Evolutionary conservation across 208 protist genomes (phyloP).

Genomic region (Herpetomonas samuelpessoai): DNA sequence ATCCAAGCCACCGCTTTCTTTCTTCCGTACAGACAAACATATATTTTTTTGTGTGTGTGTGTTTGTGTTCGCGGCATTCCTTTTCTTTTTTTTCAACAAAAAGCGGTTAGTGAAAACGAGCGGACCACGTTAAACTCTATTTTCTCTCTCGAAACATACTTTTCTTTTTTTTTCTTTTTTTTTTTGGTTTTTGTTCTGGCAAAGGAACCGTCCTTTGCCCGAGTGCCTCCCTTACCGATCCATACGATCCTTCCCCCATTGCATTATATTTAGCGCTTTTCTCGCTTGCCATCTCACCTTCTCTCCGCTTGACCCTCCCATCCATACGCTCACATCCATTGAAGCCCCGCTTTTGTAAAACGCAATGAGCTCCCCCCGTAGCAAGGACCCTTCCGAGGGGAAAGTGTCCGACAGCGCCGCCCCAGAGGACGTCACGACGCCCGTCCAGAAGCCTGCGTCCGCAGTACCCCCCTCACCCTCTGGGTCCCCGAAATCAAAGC

Average conservation of each 20-base stretch:
- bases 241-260: no score
- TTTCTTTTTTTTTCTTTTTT: conserved; percentile 12
- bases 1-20: no score
- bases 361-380: not conserved
- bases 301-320: not conserved
- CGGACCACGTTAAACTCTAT: not conserved
- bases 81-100: conserved; percentile 17
- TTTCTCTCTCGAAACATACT: conserved; percentile 4
- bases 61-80: conserved; percentile 4
- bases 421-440: no score
- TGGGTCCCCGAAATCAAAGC: conserved; percentile 2
- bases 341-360: not conserved
- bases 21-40: not conserved
- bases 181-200: conserved; percentile 2
- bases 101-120: no score
- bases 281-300: not conserved
- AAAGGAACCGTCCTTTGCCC: conserved; percentile 2
- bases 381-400: no score
- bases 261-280: not conserved
- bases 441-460: no score
- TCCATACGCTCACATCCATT: no score
- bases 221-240: no score
- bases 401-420: no score
- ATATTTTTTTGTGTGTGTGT: conserved; percentile 8
- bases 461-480: no score